Percentiles rank a stretch among this genome's conserved stretches.
Conservation (phyloP, 2,329 filamentous ascomycete species). For the Apiospora malaysiana region DNA sequence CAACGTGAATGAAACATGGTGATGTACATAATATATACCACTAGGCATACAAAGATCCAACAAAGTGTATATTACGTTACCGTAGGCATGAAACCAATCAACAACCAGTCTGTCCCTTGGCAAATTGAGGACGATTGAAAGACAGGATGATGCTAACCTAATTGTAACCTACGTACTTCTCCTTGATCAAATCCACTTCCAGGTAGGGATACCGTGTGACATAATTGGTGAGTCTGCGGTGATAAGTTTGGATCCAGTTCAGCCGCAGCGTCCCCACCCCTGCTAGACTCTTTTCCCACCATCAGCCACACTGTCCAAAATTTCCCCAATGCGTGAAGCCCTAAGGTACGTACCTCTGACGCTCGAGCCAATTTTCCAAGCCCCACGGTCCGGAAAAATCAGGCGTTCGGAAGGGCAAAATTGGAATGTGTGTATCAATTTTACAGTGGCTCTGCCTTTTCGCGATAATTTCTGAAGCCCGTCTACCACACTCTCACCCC, state of each 20-base stretch:
- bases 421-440: conserved; percentile 19
- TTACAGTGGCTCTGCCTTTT: conserved; percentile 20
- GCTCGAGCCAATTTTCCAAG: neutral
- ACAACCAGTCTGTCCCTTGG: neutral
- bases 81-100: neutral
- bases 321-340: neutral
- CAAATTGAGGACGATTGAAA: neutral
- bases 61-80: neutral
- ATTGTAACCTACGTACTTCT: neutral
- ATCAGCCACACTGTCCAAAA: neutral
- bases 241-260: neutral
- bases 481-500: conserved; percentile 19
- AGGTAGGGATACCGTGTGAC: neutral
- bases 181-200: neutral
- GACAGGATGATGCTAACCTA: neutral
- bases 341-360: conserved; percentile 9
- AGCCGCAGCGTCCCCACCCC: neutral
- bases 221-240: neutral
- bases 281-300: neutral
- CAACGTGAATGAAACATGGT: neutral
- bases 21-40: neutral
- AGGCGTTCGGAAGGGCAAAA: conserved; percentile 14
- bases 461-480: conserved; percentile 20
- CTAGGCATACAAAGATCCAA: neutral
- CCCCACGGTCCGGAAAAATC: conserved; percentile 18